Evolutionary conservation across 257 asterid species (phyloP).

Genomic region (Nicotiana paniculata): DNA sequence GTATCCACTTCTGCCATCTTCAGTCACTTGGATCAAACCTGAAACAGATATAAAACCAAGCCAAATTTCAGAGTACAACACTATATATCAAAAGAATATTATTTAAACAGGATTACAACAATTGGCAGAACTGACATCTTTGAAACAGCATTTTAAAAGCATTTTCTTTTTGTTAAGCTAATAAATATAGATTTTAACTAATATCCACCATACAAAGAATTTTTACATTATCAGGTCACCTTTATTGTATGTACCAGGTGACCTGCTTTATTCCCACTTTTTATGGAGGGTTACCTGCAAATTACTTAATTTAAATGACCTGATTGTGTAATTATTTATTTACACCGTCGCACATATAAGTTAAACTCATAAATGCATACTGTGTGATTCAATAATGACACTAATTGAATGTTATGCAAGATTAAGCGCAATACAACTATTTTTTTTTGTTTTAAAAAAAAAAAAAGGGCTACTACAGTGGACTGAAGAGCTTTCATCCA

Average conservation of each 20-base stretch:
- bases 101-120: neutral
- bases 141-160: neutral
- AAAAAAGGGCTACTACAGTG: neutral
- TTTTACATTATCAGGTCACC: too few relatives aligned
- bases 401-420: neutral
- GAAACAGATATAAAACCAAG: neutral
- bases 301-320: too few relatives aligned
- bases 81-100: neutral
- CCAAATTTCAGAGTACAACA: neutral
- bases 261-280: too few relatives aligned
- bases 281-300: too few relatives aligned
- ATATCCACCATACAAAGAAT: too few relatives aligned
- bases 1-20: conserved; percentile 62
- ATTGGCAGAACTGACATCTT: neutral
- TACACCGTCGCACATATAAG: too few relatives aligned
- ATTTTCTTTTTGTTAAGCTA: neutral
- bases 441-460: neutral
- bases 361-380: neutral
- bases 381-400: neutral
- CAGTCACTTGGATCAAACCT: conserved; percentile 18
- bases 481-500: neutral
- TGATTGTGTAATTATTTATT: too few relatives aligned
- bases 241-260: too few relatives aligned
- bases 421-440: neutral
- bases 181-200: neutral